Evolutionary conservation across 257 asterid species (phyloP).

Genomic region (Nyctanthes arbortristis): DNA sequence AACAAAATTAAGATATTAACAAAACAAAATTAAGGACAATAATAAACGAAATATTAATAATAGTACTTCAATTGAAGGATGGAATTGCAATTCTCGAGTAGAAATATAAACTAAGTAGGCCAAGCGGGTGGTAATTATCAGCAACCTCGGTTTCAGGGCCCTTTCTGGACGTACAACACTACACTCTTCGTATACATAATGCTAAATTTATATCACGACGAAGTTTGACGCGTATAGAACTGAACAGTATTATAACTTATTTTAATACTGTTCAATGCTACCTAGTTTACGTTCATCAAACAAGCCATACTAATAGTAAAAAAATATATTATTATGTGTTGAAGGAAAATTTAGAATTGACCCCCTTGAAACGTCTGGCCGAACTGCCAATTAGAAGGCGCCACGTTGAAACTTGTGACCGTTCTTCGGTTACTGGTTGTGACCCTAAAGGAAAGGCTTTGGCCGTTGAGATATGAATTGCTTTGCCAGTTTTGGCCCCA

Average conservation of each 20-base stretch:
- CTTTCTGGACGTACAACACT: not conserved
- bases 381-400: conserved; percentile 44
- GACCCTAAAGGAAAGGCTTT: conserved; percentile 39
- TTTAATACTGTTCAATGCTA: not conserved
- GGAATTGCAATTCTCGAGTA: not conserved
- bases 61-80: too few species aligned
- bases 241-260: not conserved
- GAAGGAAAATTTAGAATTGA: conserved; percentile 33
- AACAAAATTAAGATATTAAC: too few species aligned
- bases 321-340: not conserved
- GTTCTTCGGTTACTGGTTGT: conserved; percentile 46
- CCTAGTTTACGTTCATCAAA: not conserved
- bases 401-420: conserved; percentile 38
- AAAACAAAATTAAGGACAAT: too few species aligned
- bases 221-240: not conserved
- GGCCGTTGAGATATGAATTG: conserved; percentile 50
- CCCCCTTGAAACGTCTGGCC: conserved; percentile 46
- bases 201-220: not conserved
- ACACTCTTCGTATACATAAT: not conserved
- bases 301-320: not conserved
- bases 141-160: conserved; percentile 29
- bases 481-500: conserved; percentile 67
- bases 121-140: conserved; percentile 29
- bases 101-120: not conserved
- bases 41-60: too few species aligned